phyloP scores from a whole-genome alignment of 345 rosid genomes.

The Hypericum androsaemum region DNA sequence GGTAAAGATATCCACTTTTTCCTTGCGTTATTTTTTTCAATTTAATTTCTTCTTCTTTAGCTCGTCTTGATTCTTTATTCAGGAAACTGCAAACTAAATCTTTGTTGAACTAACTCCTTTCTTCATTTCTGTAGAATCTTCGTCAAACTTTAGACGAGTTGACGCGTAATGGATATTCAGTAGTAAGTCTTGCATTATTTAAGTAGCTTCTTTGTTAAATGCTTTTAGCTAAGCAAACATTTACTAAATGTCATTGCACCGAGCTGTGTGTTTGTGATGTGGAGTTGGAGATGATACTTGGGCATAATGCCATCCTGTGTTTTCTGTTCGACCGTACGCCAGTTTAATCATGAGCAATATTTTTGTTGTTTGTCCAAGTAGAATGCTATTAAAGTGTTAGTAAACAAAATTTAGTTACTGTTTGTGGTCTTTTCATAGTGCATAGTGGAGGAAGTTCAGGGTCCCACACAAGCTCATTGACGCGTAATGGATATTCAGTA shows the following conservation, averaged over 20 bases:
- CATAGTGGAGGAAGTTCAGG: slow-evolving; percentile 97
- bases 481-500: slow-evolving; percentile 79
- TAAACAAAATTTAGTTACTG: slow-evolving; percentile 1
- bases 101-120: not conserved
- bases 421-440: slow-evolving; percentile 40
- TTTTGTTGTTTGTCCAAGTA: no score
- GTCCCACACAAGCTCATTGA: slow-evolving; percentile 89
- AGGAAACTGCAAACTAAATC: slow-evolving; percentile 3
- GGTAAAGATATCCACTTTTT: no score
- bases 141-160: slow-evolving; percentile 97
- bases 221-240: no score
- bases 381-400: no score
- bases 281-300: not conserved
- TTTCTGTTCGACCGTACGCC: no score
- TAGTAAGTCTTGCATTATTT: slow-evolving; percentile 42
- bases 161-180: slow-evolving; percentile 75
- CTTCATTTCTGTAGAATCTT: slow-evolving; percentile 59
- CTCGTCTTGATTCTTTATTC: slow-evolving; percentile 2
- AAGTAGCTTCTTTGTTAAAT: no score
- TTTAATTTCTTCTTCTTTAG: not conserved
- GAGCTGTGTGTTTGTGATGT: no score
- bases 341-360: no score
- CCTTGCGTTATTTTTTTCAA: no score
- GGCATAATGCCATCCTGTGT: not conserved
- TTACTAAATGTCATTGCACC: no score